These are phyloP conservation scores for Linnemannia exigua DNA, from an alignment of 192 early-diverging fungal species.

Conservation along the genomic window DNA sequence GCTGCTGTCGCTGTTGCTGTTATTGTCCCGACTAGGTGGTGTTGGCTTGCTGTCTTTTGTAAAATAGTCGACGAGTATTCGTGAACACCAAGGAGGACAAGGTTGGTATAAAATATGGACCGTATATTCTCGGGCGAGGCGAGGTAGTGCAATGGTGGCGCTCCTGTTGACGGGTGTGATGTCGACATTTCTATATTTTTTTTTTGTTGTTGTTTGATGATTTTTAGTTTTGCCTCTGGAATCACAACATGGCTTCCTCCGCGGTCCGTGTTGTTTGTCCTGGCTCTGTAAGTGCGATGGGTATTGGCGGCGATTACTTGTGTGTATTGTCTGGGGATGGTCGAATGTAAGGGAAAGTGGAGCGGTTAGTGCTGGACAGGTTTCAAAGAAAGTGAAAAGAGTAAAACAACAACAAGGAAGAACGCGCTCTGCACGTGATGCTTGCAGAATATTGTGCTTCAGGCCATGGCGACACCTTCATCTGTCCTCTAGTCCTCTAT, in stretches of 20 bases:
- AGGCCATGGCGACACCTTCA: too few relatives aligned
- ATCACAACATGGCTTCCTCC: conserved; percentile 7
- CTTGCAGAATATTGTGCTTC: too few relatives aligned
- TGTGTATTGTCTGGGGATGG: neutral
- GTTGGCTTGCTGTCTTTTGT: neutral
- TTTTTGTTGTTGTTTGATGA: neutral
- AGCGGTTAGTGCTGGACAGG: too few relatives aligned
- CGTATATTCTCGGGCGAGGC: conserved; percentile 39
- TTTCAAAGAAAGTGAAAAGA: too few relatives aligned
- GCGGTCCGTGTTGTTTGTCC: neutral
- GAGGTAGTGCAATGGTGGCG: conserved; percentile 8
- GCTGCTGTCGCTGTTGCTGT: neutral
- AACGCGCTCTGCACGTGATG: too few relatives aligned
- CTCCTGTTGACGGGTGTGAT: conserved; percentile 3
- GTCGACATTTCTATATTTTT: conserved; percentile 23
- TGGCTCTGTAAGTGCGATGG: neutral
- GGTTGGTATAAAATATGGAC: conserved; percentile 47
- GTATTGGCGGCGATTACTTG: neutral
- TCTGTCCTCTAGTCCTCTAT: too few relatives aligned
- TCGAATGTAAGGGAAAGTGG: neutral
- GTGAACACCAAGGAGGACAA: conserved; percentile 41
- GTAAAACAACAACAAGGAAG: too few relatives aligned
- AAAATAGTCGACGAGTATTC: conserved; percentile 9
- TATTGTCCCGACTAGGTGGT: neutral
- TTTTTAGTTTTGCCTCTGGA: neutral